Conservation (phyloP, 2,329 filamentous ascomycete species). For the Coniochaeta sp. region DNA sequence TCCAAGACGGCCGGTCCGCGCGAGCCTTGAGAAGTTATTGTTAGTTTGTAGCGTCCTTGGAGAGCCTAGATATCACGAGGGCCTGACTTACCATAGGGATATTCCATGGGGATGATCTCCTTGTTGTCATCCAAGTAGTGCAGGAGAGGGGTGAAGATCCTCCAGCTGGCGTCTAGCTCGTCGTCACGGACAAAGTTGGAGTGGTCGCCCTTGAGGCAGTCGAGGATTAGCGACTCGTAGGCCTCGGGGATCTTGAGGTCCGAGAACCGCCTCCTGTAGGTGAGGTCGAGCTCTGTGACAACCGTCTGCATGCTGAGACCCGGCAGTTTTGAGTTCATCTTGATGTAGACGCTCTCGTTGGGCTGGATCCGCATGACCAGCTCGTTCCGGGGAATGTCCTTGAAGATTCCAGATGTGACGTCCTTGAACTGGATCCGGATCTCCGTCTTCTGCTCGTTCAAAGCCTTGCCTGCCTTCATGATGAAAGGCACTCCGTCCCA, state of each 20-base stretch:
- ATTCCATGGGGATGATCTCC: constrained; percentile 99
- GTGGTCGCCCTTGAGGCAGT: constrained; percentile 97
- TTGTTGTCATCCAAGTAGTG: constrained; percentile 99
- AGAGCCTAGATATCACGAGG: not conserved
- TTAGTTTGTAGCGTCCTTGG: constrained; percentile 3
- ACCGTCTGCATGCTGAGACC: constrained; percentile 99
- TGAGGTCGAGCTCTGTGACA: constrained; percentile 95
- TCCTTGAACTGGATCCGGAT: constrained; percentile 99
- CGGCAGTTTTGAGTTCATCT: constrained; percentile 99
- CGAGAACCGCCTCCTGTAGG: constrained; percentile 96
- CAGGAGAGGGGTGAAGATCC: constrained; percentile 93
- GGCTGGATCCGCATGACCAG: constrained; percentile 98
- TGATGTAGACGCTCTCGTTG: constrained; percentile 99
- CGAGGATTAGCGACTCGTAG: constrained; percentile 94
- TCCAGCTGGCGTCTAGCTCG: constrained; percentile 95
- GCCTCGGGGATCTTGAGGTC: constrained; percentile 99
- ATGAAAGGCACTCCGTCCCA: constrained; percentile 99
- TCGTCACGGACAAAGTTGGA: constrained; percentile 98
- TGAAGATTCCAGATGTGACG: constrained; percentile 98
- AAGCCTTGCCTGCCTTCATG: constrained; percentile 95
- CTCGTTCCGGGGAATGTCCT: constrained; percentile 98
- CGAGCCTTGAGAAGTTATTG: constrained; percentile 56
- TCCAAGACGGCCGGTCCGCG: constrained; percentile 93
- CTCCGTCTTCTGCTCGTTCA: constrained; percentile 99
- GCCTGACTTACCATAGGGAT: constrained; percentile 79